phyloP scores from a whole-genome alignment of 2,329 filamentous ascomycete genomes.

The Colletotrichum euphorbiae region DNA sequence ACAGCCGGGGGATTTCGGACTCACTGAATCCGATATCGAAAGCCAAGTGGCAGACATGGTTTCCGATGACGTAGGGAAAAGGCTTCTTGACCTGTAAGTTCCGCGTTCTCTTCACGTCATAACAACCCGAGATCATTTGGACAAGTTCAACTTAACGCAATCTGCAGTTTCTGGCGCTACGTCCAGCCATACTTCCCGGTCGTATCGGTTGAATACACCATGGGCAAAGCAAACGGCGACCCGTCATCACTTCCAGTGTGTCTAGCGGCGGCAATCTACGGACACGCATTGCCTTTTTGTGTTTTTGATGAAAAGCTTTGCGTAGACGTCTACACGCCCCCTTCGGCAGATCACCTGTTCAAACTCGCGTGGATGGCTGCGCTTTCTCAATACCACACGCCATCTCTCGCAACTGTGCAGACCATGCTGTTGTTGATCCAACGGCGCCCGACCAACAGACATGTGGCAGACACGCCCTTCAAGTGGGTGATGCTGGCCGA shows the following conservation, averaged over 20 bases:
- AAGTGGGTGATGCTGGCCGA: constrained; percentile 35
- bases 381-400: constrained; percentile 17
- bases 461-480: constrained; percentile 33
- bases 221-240: background rate
- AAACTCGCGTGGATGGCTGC: constrained; percentile 31
- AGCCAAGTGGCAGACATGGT: constrained; percentile 12
- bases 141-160: background rate
- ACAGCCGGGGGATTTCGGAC: constrained; percentile 6
- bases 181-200: constrained; percentile 31
- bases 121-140: too few relatives aligned
- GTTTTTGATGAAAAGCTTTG: constrained; percentile 33
- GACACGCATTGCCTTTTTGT: constrained; percentile 22
- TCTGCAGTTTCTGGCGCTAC: constrained; percentile 21
- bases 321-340: constrained; percentile 21
- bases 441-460: constrained; percentile 28
- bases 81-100: constrained; percentile 24
- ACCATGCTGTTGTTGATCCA: constrained; percentile 34
- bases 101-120: background rate
- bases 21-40: constrained; percentile 10
- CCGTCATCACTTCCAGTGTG: constrained; percentile 16
- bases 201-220: constrained; percentile 7
- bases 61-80: constrained; percentile 18
- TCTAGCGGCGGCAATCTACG: constrained; percentile 23
- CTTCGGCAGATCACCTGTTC: constrained; percentile 25
- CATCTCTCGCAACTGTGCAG: constrained; percentile 20